phyloP scores from a whole-genome alignment of 2,329 filamentous ascomycete species.

The Tympanopsis confertula region DNA sequence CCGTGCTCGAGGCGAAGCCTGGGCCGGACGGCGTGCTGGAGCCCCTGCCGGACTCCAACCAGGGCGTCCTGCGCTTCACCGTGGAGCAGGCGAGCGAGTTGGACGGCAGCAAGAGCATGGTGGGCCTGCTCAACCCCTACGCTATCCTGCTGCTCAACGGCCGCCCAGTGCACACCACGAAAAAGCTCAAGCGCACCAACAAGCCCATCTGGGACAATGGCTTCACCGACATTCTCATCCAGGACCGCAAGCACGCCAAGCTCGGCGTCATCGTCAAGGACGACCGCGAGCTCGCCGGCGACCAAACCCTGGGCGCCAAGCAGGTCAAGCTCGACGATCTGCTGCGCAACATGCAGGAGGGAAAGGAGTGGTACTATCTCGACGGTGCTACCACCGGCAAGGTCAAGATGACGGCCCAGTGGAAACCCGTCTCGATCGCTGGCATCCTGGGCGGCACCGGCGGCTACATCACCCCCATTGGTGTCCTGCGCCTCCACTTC shows the following conservation, averaged over 20 bases:
- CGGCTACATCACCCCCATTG: conserved; percentile 85
- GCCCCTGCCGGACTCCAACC: conserved; percentile 78
- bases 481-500: conserved; percentile 91
- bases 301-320: conserved; percentile 80
- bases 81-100: conserved; percentile 95
- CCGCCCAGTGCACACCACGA: conserved; percentile 78
- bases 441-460: conserved; percentile 67
- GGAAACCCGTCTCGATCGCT: conserved; percentile 85
- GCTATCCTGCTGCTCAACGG: conserved; percentile 80
- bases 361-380: conserved; percentile 92
- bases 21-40: conserved; percentile 67
- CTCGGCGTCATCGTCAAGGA: conserved; percentile 91
- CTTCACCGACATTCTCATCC: conserved; percentile 87
- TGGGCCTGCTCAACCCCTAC: conserved; percentile 86
- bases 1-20: conserved; percentile 64
- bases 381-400: conserved; percentile 70
- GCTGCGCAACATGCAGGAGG: conserved; percentile 79
- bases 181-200: conserved; percentile 92
- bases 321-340: conserved; percentile 93
- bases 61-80: conserved; percentile 85
- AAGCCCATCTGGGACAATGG: conserved; percentile 93
- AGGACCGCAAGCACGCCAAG: conserved; percentile 80
- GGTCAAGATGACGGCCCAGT: conserved; percentile 81
- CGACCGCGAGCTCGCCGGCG: conserved; percentile 71
- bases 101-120: conserved; percentile 80